Evolutionary conservation across 2,329 filamentous ascomycete species (phyloP).

Genomic region (Tolypocladium sp.): DNA sequence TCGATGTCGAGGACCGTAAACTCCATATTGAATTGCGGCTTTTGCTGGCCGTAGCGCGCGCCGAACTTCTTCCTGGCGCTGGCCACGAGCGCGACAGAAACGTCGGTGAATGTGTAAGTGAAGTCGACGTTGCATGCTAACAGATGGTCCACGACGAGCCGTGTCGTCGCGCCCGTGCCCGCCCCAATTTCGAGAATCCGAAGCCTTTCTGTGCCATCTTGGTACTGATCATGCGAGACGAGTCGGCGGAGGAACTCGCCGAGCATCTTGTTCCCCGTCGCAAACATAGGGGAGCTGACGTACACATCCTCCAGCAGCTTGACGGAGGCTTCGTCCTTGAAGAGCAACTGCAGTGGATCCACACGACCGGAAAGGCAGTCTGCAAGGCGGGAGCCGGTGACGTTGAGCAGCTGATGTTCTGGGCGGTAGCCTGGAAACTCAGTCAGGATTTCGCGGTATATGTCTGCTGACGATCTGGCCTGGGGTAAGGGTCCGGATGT

Average conservation of each 20-base stretch:
- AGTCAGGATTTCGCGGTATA: neutral
- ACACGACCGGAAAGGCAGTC: constrained; percentile 24
- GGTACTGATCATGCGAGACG: neutral
- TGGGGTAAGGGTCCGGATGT: neutral
- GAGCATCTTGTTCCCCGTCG: constrained; percentile 11
- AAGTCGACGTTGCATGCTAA: neutral
- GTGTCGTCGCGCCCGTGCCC: constrained; percentile 33
- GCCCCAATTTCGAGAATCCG: constrained; percentile 33
- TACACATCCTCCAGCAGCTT: constrained; percentile 26
- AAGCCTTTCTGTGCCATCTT: constrained; percentile 8
- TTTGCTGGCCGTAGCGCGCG: neutral
- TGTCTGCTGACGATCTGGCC: neutral
- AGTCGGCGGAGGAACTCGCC: neutral
- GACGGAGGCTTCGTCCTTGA: constrained; percentile 17
- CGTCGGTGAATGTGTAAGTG: constrained; percentile 32
- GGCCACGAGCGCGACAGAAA: constrained; percentile 23
- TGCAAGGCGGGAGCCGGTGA: constrained; percentile 21
- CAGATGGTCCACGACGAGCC: constrained; percentile 17
- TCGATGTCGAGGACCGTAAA: constrained; percentile 21
- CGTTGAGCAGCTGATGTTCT: neutral
- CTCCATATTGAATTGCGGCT: constrained; percentile 9
- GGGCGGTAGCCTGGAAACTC: neutral
- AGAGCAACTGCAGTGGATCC: constrained; percentile 29
- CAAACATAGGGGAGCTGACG: constrained; percentile 15
- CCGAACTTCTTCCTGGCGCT: constrained; percentile 15